Base-by-base conservation (phyloP, 179 eudicot genomes). In the Carnegiea gigantea region DNA sequence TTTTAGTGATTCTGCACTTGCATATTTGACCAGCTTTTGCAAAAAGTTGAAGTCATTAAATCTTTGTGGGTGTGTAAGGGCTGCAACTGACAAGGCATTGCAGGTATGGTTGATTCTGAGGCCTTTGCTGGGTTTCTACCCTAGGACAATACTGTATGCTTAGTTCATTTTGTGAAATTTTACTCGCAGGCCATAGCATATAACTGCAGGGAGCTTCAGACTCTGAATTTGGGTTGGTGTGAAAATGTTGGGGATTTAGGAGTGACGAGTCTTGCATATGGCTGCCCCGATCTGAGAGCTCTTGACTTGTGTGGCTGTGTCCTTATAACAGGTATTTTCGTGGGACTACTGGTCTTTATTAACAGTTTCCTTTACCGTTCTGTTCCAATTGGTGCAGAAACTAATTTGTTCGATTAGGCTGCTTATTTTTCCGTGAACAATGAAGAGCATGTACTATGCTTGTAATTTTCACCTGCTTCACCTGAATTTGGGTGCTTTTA, bases 221-320 rank as follows among this genome's bases (percentile, higher is more conserved):
- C 85, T 43, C 81, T 95, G 17, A 95, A 90, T 85, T 87, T 95
- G 51, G 98, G 99, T 43, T 95, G 99, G 99, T 95, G 99, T 80
- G 99, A 94, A 72, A 88, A 90, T 33, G 93, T 95, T 59, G 88
- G 97, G 9, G 99, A 95, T 88, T 71, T 79, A 18, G 99, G 99
- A 49, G 95, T 95, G 15, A 93, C 88, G 79, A 92, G 99, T 81
- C 89, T 95, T 59, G 98, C 97, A 5, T 90, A 92, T 89, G 95
- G 97, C 23, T 95, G 99, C 80, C 98, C 95, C 0, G 87, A 92
- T 80, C 88, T 95, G 51, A 87, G 89, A 89, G 97, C 95, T 44
- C 91, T 94, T 15, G 99, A 95, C 77, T 81, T 95, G 87, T 95
- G 99, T 80, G 98, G 98, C 1, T 93, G 98, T 87, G 90, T 90